Base-by-base conservation (phyloP, 108 stramenopile species). In the Cyclotella choctawhatcheeana region DNA sequence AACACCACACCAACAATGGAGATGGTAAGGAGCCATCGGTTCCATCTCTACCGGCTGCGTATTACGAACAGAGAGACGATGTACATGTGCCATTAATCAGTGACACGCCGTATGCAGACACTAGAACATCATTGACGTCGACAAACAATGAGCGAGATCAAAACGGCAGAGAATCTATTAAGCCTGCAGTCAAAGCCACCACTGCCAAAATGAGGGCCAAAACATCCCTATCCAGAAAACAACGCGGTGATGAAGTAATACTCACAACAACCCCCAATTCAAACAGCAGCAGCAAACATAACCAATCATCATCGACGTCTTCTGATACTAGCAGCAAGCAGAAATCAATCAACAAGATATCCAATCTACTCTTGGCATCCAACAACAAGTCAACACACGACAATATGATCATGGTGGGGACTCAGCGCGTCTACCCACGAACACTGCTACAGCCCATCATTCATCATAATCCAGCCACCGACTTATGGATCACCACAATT, bases 401-500 rank as follows among this genome's bases (percentile, higher is more conserved):
- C 60, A 44, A 61, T 20, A 61, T 44, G 43, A 44, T 30, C 33
- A 65, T 77, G 69, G 30, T 77, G 26, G 77, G 69, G 5, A 53
- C 33, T 34, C 61, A 35, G 16, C 68, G 71, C 43, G 45, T 88
- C 33, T 87, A 89, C 62, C 79, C 90, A 2, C 82, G 93, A 29
- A 87, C 80, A 18, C 84, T 94, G 10, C 83, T 92, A 13, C 85
- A 82, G 26, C 87, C 89, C 12, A 90, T 87, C 8, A 89, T 94
- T 10, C 89, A 90, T 60, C 89, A 94, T 63, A 94, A 86, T 58
- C 66, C 87, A n/a, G 85, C 85, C 6, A 89, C 91, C 5, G 88
- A 87, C 35, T 35, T 91, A n/a, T 95, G 93, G 93, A 89, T 95
- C 47, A 77, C 86, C 17, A 92, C 93, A 0, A 89, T 95, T 61